Conservation (phyloP, 495 filamentous ascomycete genomes). For the Immersiella caudata region DNA sequence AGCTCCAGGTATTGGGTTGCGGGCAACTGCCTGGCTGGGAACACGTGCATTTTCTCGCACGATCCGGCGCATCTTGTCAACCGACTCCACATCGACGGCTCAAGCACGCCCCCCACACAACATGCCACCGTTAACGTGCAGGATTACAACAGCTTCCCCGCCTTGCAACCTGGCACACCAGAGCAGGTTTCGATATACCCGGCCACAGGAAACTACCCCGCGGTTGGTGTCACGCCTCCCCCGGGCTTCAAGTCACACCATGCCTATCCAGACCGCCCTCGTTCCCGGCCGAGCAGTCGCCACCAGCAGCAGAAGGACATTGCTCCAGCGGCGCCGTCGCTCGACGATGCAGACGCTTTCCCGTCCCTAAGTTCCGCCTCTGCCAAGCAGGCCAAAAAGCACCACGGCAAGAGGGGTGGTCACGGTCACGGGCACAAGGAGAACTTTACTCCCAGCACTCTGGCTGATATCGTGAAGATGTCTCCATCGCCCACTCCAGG, state of each 20-base stretch:
- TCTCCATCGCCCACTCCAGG: constrained; percentile 71
- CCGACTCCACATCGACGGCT: constrained; percentile 65
- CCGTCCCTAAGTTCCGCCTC: constrained; percentile 85
- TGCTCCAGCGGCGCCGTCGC: constrained; percentile 69
- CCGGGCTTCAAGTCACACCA: constrained; percentile 62
- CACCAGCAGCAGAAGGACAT: constrained; percentile 74
- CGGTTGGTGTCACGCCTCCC: constrained; percentile 58
- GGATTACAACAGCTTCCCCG: constrained; percentile 89
- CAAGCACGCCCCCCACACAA: constrained; percentile 61
- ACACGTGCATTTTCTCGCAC: constrained; percentile 96
- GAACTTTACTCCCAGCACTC: constrained; percentile 68
- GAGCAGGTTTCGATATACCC: constrained; percentile 62
- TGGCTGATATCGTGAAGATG: constrained; percentile 95
- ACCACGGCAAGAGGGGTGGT: constrained; percentile 84
- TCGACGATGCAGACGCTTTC: constrained; percentile 96
- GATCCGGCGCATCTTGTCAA: constrained; percentile 83
- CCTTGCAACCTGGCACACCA: constrained; percentile 63
- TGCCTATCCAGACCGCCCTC: constrained; percentile 61
- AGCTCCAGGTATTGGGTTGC: constrained; percentile 84
- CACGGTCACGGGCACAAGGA: constrained; percentile 75
- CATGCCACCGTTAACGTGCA: constrained; percentile 74
- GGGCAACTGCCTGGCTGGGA: constrained; percentile 93
- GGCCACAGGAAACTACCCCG: constrained; percentile 54
- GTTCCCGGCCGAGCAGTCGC: constrained; percentile 85
- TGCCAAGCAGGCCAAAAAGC: constrained; percentile 79